Conservation (phyloP, 306 rosid species). For the Quercus mongolica region DNA sequence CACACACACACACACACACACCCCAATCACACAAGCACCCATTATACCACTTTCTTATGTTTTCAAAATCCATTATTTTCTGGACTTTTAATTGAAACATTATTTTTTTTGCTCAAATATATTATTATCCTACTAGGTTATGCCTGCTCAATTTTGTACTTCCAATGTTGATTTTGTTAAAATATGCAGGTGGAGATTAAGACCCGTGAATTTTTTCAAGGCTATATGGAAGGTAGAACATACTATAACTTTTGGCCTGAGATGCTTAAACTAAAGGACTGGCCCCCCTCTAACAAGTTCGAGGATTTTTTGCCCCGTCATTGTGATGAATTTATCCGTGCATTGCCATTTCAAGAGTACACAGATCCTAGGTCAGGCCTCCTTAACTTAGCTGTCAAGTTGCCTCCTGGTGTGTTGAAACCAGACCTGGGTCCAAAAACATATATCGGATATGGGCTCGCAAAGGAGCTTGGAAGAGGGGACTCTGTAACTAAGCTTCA, state of each 20-base stretch:
- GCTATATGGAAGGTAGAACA: constrained; percentile 71
- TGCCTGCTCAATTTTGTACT: neutral
- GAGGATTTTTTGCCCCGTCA: constrained; percentile 90
- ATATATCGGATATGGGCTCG: constrained; percentile 73
- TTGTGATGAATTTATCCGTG: constrained; percentile 77
- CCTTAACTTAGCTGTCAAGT: constrained; percentile 80
- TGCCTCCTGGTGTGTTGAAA: constrained; percentile 65
- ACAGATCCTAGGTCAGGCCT: constrained; percentile 74
- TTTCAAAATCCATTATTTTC: neutral
- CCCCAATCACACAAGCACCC: neutral
- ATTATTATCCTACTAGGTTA: constrained; percentile 3
- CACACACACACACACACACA: neutral
- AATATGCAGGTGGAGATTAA: constrained; percentile 67
- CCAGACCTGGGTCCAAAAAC: constrained; percentile 97
- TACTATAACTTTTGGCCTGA: constrained; percentile 77
- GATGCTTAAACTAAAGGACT: constrained; percentile 90
- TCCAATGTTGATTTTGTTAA: constrained; percentile 17
- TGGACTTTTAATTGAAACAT: neutral
- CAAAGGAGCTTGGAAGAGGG: constrained; percentile 85
- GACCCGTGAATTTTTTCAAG: constrained; percentile 63
- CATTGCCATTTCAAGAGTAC: constrained; percentile 77
- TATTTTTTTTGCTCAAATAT: constrained; percentile 9
- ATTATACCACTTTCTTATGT: no score
- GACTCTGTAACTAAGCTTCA: constrained; percentile 93
- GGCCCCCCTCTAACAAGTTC: constrained; percentile 91